These are phyloP conservation scores for Endoconidiophora polonica DNA, from an alignment of 2,329 filamentous ascomycete species.

Conservation along the genomic window DNA sequence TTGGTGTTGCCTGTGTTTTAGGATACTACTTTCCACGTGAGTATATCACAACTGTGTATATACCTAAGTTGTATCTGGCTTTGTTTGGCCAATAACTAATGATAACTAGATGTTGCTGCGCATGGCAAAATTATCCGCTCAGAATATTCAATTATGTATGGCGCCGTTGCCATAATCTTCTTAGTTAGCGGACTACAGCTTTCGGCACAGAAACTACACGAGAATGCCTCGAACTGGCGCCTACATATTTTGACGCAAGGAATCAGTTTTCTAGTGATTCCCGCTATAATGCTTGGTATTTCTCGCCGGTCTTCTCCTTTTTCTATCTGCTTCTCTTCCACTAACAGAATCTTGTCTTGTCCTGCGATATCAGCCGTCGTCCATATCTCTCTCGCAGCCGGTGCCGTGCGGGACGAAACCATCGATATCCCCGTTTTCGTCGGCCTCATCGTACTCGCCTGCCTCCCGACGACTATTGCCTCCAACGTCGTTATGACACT, in stretches of 20 bases:
- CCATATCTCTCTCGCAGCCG: conserved; percentile 30
- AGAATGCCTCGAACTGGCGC: conserved; percentile 49
- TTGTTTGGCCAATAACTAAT: conserved; percentile 9
- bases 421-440: conserved; percentile 50
- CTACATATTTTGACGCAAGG: conserved; percentile 51
- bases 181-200: conserved; percentile 55
- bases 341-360: too few species aligned
- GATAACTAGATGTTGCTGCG: conserved; percentile 27
- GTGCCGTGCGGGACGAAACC: conserved; percentile 31
- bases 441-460: conserved; percentile 50
- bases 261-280: conserved; percentile 50
- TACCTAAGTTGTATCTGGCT: not conserved
- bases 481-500: conserved; percentile 62
- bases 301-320: not conserved
- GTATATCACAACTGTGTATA: conserved; percentile 13
- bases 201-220: conserved; percentile 40
- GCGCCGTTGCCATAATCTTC: conserved; percentile 53
- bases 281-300: conserved; percentile 41
- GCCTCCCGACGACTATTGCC: conserved; percentile 54
- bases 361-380: conserved; percentile 22
- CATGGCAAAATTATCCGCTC: conserved; percentile 33
- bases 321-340: not conserved
- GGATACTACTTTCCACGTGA: conserved; percentile 28
- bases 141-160: conserved; percentile 47
- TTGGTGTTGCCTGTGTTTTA: conserved; percentile 35